Evolutionary conservation across 345 rosid species (phyloP).

Genomic region (Carallia pectinifolia): DNA sequence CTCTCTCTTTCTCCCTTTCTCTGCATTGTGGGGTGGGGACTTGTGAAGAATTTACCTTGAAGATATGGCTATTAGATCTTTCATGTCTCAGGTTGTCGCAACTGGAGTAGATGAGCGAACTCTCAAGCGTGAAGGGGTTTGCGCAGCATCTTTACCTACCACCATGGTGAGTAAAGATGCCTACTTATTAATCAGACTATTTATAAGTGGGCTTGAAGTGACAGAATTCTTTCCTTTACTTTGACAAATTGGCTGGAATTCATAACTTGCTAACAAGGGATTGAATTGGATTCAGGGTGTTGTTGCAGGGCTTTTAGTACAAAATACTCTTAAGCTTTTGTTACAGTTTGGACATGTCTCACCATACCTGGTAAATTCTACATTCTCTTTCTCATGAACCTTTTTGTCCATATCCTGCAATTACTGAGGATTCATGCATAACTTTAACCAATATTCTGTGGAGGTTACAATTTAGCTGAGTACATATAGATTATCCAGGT

Average conservation of each 20-base stretch:
- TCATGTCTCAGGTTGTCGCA: slow-evolving; percentile 68
- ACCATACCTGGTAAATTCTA: slow-evolving; percentile 69
- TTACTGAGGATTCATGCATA: neutral
- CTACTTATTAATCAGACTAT: too few relatives aligned
- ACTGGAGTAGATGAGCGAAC: slow-evolving; percentile 97
- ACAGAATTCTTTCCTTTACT: too few relatives aligned
- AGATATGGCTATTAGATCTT: slow-evolving; percentile 1
- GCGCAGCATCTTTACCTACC: slow-evolving; percentile 95
- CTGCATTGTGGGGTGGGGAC: too few relatives aligned
- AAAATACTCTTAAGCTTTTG: slow-evolving; percentile 80
- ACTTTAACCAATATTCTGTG: neutral
- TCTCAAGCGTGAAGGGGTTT: slow-evolving; percentile 92
- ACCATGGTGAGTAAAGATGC: slow-evolving; percentile 55
- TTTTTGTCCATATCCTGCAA: neutral
- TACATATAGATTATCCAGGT: neutral
- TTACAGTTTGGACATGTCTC: slow-evolving; percentile 85
- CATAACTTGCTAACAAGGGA: slow-evolving; percentile 4
- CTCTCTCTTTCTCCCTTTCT: too few relatives aligned
- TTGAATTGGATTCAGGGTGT: slow-evolving; percentile 66
- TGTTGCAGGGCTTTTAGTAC: slow-evolving; percentile 91
- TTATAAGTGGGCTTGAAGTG: too few relatives aligned
- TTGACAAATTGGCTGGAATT: neutral
- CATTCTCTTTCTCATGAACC: neutral
- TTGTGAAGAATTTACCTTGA: too few relatives aligned
- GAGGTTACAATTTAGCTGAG: neutral